Evolutionary conservation across 495 filamentous ascomycete genomes (phyloP).

Genomic region (Neurospora sp.): DNA sequence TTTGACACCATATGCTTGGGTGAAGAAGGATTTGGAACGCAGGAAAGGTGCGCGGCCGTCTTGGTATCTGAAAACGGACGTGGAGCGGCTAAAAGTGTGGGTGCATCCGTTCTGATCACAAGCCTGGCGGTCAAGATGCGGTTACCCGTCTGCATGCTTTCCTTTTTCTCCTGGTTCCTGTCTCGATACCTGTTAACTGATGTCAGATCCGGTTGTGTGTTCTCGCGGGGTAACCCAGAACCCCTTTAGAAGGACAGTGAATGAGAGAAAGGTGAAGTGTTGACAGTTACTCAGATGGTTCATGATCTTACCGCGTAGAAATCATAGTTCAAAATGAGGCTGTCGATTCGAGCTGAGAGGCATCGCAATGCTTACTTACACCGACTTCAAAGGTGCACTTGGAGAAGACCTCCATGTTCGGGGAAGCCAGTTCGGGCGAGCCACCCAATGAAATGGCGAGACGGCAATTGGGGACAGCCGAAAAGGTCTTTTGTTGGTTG

Average conservation of each 20-base stretch:
- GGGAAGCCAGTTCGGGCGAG: not conserved
- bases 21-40: not conserved
- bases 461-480: not conserved
- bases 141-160: conserved; percentile 4
- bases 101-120: not conserved
- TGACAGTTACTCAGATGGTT: not conserved
- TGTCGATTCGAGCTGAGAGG: not conserved
- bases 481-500: not conserved
- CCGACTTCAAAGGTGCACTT: not conserved
- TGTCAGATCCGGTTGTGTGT: not conserved
- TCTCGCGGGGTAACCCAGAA: not conserved
- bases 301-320: not conserved
- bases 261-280: not conserved
- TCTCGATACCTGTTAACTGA: not conserved
- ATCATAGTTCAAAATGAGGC: not conserved
- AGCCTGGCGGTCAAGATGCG: conserved; percentile 12
- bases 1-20: not conserved
- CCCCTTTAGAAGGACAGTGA: not conserved
- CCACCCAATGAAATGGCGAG: not conserved
- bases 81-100: not conserved
- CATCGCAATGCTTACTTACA: not conserved
- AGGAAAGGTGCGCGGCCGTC: not conserved
- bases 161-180: not conserved
- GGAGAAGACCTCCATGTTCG: not conserved
- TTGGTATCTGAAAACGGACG: not conserved